Percentiles rank a stretch among this genome's conserved stretches.
Conservation (phyloP, 768 basidiomycete genomes). For the Amanita pseudoporphyria region DNA sequence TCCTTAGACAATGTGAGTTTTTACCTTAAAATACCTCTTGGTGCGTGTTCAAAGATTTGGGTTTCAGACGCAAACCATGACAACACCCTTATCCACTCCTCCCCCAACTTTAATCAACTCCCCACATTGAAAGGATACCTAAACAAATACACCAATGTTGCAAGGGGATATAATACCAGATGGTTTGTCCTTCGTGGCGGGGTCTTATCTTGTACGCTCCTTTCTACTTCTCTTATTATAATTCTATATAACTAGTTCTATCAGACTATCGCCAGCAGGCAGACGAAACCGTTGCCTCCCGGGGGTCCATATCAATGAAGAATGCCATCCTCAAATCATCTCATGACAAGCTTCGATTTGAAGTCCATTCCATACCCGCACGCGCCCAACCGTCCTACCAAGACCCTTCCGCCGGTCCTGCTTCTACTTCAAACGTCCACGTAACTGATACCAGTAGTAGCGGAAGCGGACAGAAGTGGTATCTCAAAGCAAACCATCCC, state of each 20-base stretch:
- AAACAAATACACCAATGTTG: slow-evolving; percentile 91
- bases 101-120: slow-evolving; percentile 34
- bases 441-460: not conserved
- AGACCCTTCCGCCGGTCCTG: not conserved
- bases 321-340: slow-evolving; percentile 56
- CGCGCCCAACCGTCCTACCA: not conserved
- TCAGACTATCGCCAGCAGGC: slow-evolving; percentile 81
- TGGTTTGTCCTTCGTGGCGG: slow-evolving; percentile 92
- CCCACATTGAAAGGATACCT: slow-evolving; percentile 67
- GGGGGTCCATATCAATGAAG: slow-evolving; percentile 86
- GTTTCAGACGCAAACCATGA: slow-evolving; percentile 71
- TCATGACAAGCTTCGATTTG: slow-evolving; percentile 66
- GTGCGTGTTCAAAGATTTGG: not conserved
- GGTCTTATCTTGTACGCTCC: slow-evolving; percentile 65
- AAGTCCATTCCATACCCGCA: slow-evolving; percentile 59
- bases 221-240: not conserved
- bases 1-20: slow-evolving; percentile 71
- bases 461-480: slow-evolving; percentile 57
- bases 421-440: not conserved
- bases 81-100: slow-evolving; percentile 47
- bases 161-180: slow-evolving; percentile 78
- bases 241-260: not conserved
- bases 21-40: not conserved
- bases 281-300: slow-evolving; percentile 76
- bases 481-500: slow-evolving; percentile 77